Conservation (phyloP, 2,329 filamentous ascomycete species). For the Coniella vitis region DNA sequence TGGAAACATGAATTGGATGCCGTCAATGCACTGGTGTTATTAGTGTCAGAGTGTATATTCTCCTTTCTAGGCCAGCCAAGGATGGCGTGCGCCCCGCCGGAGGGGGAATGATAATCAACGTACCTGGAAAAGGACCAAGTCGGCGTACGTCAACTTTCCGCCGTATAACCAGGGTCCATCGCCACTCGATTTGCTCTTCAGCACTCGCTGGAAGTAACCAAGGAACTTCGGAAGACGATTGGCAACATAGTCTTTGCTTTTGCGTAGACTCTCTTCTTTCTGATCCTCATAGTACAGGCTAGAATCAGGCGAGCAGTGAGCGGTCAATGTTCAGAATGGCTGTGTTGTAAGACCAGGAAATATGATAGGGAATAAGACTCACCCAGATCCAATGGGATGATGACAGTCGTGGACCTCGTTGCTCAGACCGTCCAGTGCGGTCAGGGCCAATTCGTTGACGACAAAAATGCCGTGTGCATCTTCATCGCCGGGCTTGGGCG, state of each 20-base stretch:
- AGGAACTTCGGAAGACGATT: conserved; percentile 66
- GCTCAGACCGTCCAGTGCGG: conserved; percentile 62
- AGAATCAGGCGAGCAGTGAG: background rate
- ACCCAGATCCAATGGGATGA: conserved; percentile 54
- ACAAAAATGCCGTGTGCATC: conserved; percentile 42
- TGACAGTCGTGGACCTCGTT: conserved; percentile 71
- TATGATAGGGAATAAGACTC: no score
- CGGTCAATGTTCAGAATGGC: background rate
- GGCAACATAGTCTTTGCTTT: conserved; percentile 50
- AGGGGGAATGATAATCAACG: conserved; percentile 11
- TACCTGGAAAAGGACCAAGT: conserved; percentile 67
- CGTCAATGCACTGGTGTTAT: conserved; percentile 41
- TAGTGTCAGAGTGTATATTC: conserved; percentile 18
- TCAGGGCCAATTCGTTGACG: conserved; percentile 58
- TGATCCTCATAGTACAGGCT: conserved; percentile 68
- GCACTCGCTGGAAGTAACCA: conserved; percentile 60
- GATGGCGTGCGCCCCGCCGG: background rate
- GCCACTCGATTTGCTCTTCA: conserved; percentile 49
- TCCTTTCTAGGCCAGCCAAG: no score
- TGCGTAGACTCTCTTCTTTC: conserved; percentile 56
- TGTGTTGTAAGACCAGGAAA: background rate
- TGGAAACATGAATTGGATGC: conserved; percentile 61
- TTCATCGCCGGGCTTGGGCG: conserved; percentile 32
- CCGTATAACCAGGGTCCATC: conserved; percentile 62
- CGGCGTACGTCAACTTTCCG: conserved; percentile 60